Percentiles rank a stretch among this genome's conserved stretches.
Evolutionary conservation across 2,329 filamentous ascomycete genomes (phyloP).

Genomic region (Verticillium longisporum): DNA sequence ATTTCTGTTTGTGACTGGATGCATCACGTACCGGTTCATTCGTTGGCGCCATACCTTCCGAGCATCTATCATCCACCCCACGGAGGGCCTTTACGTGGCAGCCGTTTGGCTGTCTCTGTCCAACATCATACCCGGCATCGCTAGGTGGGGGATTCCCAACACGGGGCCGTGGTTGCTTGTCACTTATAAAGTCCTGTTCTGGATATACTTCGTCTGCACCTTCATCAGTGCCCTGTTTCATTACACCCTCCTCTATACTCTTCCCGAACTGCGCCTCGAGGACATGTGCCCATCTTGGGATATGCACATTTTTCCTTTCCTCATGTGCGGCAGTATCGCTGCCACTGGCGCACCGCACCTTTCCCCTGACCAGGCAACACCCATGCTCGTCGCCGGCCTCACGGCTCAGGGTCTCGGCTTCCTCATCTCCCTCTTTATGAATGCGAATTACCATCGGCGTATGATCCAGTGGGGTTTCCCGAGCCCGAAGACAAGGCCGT

Average conservation of each 20-base stretch:
- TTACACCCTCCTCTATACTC: slow-evolving; percentile 51
- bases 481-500: slow-evolving; percentile 39
- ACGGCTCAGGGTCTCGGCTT: slow-evolving; percentile 57
- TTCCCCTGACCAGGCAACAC: slow-evolving; percentile 36
- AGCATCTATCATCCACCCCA: slow-evolving; percentile 37
- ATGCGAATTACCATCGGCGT: slow-evolving; percentile 50
- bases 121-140: slow-evolving; percentile 47
- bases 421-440: slow-evolving; percentile 51
- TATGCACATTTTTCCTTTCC: slow-evolving; percentile 55
- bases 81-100: slow-evolving; percentile 54
- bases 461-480: slow-evolving; percentile 51
- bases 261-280: slow-evolving; percentile 32
- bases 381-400: slow-evolving; percentile 49
- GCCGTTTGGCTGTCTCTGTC: slow-evolving; percentile 55
- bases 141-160: slow-evolving; percentile 41
- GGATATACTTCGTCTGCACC: slow-evolving; percentile 50
- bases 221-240: slow-evolving; percentile 47
- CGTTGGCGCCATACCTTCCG: slow-evolving; percentile 39
- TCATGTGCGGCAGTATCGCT: slow-evolving; percentile 56
- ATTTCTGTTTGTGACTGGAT: slow-evolving; percentile 42
- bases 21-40: slow-evolving; percentile 43
- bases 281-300: slow-evolving; percentile 58
- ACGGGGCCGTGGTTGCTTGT: slow-evolving; percentile 42
- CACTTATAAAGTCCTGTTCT: slow-evolving; percentile 51
- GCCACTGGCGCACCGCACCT: slow-evolving; percentile 43